phyloP scores from a whole-genome alignment of 2,329 filamentous ascomycete species.

The Neopestalotiopsis rosae region DNA sequence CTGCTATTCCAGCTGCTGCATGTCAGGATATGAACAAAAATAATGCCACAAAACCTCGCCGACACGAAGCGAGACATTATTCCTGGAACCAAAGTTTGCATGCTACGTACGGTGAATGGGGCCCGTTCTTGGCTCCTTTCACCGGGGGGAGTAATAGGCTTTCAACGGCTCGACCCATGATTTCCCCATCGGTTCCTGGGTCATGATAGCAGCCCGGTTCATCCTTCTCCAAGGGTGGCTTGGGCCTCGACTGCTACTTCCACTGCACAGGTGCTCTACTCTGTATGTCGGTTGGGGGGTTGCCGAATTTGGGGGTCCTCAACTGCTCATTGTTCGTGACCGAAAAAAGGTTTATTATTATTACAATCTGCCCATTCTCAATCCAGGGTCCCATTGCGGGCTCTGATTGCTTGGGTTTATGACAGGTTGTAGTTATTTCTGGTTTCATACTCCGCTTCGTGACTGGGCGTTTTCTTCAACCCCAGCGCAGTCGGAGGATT shows the following conservation, averaged over 20 bases:
- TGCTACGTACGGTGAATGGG: not conserved
- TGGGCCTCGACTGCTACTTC: not conserved
- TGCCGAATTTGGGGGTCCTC: not conserved
- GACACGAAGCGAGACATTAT: not conserved
- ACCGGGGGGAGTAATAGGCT: constrained; percentile 2
- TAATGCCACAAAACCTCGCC: not conserved
- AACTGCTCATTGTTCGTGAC: not conserved
- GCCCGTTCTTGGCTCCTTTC: not conserved
- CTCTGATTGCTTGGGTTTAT: not conserved
- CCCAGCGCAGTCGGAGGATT: not conserved
- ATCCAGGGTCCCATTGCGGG: not conserved
- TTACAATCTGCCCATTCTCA: not conserved
- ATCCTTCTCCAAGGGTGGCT: not conserved
- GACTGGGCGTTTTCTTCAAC: not conserved
- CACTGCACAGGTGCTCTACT: no score
- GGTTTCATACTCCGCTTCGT: not conserved
- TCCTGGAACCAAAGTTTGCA: not conserved
- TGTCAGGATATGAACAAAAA: not conserved
- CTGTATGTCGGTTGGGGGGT: not conserved
- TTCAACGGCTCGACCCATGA: not conserved
- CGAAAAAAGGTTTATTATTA: not conserved
- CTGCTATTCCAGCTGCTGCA: not conserved
- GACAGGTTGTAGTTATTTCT: not conserved
- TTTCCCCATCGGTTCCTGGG: not conserved
- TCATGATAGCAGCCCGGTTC: not conserved